These are phyloP conservation scores for Podospora bellae-mahoneyi DNA, from an alignment of 495 filamentous ascomycete species.

Conservation along the genomic window DNA sequence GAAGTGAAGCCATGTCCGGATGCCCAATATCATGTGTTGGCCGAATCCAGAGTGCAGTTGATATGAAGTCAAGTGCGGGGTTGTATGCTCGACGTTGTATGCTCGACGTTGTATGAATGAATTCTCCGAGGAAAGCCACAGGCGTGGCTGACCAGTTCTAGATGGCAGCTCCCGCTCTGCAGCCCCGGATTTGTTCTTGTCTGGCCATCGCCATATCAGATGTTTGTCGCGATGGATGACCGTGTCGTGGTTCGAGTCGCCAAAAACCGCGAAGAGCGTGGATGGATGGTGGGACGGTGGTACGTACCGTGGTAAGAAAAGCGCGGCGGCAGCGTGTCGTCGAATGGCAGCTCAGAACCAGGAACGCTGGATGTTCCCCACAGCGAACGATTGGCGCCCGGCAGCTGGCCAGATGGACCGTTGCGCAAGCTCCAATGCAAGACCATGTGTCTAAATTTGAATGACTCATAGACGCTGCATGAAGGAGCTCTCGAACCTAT, in stretches of 20 bases:
- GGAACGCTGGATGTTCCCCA: not conserved
- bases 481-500: conserved; percentile 25
- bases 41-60: conserved; percentile 1
- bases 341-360: conserved; percentile 7
- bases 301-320: not conserved
- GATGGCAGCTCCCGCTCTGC: not conserved
- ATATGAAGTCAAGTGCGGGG: not conserved
- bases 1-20: conserved; percentile 2
- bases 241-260: conserved; percentile 15
- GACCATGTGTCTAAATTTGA: conserved; percentile 35
- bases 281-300: not conserved
- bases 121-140: conserved; percentile 19
- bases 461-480: conserved; percentile 33
- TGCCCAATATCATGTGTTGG: conserved; percentile 6
- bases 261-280: conserved; percentile 16
- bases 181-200: not conserved
- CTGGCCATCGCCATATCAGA: conserved; percentile 7
- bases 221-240: conserved; percentile 8
- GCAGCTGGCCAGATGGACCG: conserved; percentile 12
- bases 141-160: conserved; percentile 14
- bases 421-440: conserved; percentile 17
- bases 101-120: not conserved
- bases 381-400: conserved; percentile 19
- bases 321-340: conserved; percentile 4
- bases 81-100: not conserved